These are phyloP conservation scores for Cucumis hystrix DNA, from an alignment of 306 rosid species.

Conservation along the genomic window DNA sequence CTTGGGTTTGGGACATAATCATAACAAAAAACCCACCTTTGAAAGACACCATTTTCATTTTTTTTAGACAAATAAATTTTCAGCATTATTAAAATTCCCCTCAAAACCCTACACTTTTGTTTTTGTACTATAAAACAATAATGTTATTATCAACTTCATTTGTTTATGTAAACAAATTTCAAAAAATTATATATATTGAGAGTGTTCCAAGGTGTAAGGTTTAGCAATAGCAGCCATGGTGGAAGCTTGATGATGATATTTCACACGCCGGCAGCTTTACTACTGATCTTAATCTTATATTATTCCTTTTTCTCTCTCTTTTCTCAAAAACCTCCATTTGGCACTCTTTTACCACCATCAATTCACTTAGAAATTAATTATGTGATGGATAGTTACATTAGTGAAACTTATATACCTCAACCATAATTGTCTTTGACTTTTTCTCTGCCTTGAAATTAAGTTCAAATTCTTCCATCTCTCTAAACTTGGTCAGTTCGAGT, in stretches of 20 bases:
- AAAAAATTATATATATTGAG: constrained; percentile 26
- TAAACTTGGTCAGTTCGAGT: too few species aligned
- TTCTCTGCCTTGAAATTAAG: too few species aligned
- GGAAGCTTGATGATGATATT: constrained; percentile 45
- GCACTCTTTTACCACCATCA: constrained; percentile 50
- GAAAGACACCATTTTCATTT: neutral
- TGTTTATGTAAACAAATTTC: neutral
- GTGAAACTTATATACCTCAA: too few species aligned
- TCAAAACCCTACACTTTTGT: neutral
- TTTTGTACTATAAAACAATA: constrained; percentile 20
- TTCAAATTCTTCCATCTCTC: too few species aligned
- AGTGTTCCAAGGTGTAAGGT: constrained; percentile 36
- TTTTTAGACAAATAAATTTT: too few species aligned
- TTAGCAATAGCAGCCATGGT: constrained; percentile 24
- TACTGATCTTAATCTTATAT: constrained; percentile 4
- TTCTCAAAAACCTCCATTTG: constrained; percentile 31
- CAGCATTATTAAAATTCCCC: neutral
- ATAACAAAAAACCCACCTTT: constrained; percentile 17
- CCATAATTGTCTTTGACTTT: too few species aligned
- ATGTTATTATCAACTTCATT: constrained; percentile 2
- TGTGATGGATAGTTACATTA: neutral
- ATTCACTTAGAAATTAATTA: neutral
- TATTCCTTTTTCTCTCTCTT: constrained; percentile 20
- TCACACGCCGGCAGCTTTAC: constrained; percentile 94
- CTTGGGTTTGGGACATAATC: constrained; percentile 17